Evolutionary conservation across 352 stramenopile species (phyloP), one percentile per base, ranked within the genome.

Genomic region (Thalassiosira exigua): DNA sequence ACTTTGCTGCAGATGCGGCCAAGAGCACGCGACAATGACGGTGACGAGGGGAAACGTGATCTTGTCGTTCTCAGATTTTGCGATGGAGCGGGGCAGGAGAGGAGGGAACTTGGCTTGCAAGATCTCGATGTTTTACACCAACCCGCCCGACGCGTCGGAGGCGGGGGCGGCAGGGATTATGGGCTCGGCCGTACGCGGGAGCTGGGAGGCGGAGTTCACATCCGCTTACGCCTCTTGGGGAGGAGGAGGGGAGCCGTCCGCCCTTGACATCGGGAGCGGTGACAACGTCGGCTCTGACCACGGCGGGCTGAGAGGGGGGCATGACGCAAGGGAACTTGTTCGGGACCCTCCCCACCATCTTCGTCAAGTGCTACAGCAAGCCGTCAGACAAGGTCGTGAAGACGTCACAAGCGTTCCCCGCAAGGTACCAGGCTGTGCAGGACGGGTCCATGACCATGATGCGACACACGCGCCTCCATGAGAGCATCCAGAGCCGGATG

Each of bases 1-100:
- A 87, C 44, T 80, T 84, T 62, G 80, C 80, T 0, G 54, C 79
- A 0, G 72, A 87, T 57, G 79, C 69, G 32, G 76, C 76, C 5
- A 64, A 68, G 21, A 84, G 79, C 54, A 69, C 17, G 70, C 51
- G 4, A 64, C 67, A 5, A 69, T 54, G 21, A n/a, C 48, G 9
- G 52, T 30, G 24, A 58, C 36, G 44, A 60, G 24, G 53, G 65
- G 52, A 12, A 74, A 53, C 3, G 74, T 86, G 0, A 83, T 83
- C 48, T 46, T 86, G n/a, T 75, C 57, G 5, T 57, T 86, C 56
- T 67, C 64, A 24, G 66, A 79, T 58, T 24, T 42, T 22, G 50
- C 60, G 12, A 19, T 69, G 12, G 53, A 51, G 24, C 50, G 68
- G 41, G 41, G 65, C 26, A 29, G 32, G 11, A 42, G 42, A 14